These are phyloP conservation scores for Phlyctochytrium arcticum DNA, from an alignment of 192 early-diverging fungal genomes.

Conservation along the genomic window DNA sequence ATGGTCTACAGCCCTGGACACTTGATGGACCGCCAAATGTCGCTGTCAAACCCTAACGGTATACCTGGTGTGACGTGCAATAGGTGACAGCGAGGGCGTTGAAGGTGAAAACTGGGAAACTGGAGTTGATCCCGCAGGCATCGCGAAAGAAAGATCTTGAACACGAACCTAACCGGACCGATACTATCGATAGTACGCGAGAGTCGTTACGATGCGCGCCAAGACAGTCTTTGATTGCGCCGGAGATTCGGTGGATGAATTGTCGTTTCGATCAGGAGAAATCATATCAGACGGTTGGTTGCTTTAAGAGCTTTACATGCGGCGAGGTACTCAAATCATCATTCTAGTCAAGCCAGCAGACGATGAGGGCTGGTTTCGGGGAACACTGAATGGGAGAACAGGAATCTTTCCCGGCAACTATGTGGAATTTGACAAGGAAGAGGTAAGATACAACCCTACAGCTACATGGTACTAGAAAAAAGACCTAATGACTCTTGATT, in stretches of 20 bases:
- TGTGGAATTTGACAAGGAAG: background rate
- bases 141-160: too few species aligned
- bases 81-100: too few species aligned
- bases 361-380: conserved; percentile 21
- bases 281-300: conserved; percentile 15
- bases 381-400: background rate
- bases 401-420: conserved; percentile 28
- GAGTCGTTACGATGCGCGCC: conserved; percentile 1
- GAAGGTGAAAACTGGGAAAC: too few species aligned
- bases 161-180: too few species aligned
- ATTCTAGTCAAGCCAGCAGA: conserved; percentile 6
- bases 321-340: background rate
- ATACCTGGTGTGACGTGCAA: too few species aligned
- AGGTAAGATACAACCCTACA: too few species aligned
- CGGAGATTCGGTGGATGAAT: conserved; percentile 12
- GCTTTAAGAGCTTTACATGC: background rate
- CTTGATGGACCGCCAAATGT: too few species aligned
- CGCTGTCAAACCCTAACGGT: too few species aligned
- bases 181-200: background rate
- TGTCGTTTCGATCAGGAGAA: conserved; percentile 16
- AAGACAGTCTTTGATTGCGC: conserved; percentile 17
- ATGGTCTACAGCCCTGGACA: too few species aligned
- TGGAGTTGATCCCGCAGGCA: too few species aligned
- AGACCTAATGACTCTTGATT: too few species aligned
- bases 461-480: too few species aligned